Base-by-base conservation (phyloP, 805 yeast species). In the Sugiyamaella floridensis region DNA sequence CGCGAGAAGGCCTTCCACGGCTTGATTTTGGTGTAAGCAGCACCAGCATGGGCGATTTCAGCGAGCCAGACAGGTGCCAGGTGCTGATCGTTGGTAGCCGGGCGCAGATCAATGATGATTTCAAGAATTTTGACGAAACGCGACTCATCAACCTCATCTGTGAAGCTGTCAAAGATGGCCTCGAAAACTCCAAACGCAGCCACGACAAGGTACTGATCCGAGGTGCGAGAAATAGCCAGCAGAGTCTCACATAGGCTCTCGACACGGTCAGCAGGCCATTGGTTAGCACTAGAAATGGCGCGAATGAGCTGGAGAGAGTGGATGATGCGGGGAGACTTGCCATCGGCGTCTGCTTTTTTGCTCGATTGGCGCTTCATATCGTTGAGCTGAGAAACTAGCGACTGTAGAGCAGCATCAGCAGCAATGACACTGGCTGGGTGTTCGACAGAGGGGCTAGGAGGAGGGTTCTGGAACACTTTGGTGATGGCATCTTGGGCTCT, bases 41-140 rank as follows among this genome's bases (percentile, higher is more conserved):
- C 69, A 46, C 79, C 71, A 46, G 92, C 95, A 63, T 89, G 89
- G 8, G 97, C 93, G 45, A 92, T 79, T 18, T 90, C 95, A 1
- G 97, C 96, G 43, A 89, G 77, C 99, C 99, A 93, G 11, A 97
- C 80, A 12, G 95, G 96, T 1, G 92, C 89, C 59, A 93, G 76
- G 66, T 89, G 90, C 29, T 84, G 76, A 64, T 93, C 98, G 60
- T 83, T 85, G 19, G 79, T 66, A 0, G 96, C 76, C 4, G 99
- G 99, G 59, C 82, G 83, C 63, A 90, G 75, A 55, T 85, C 86
- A 60, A 87, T 79, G 44, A 93, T 80, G 45, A 86, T 78, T 60
- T 85, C 80, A 54, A 89, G 71, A 10, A 89, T 82, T 51, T 73
- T 77, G 11, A 76, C 66, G 59, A 85, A 84, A 59, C 81, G 83